phyloP scores from a whole-genome alignment of 225 moss, liverwort and hornwort species.

The Antitrichia curtipendula region DNA sequence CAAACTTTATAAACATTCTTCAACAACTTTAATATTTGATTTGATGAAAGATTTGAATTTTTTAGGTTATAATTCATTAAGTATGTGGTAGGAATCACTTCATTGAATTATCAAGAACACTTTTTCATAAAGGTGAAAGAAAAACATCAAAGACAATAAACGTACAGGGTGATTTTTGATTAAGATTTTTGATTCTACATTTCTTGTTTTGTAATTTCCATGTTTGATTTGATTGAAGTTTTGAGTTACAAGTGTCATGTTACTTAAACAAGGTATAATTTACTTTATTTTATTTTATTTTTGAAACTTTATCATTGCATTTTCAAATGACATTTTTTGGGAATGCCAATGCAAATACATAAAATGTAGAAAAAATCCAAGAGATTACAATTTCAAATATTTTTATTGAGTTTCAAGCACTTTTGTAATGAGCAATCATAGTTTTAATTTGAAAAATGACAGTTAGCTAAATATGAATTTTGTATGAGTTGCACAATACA shows the following conservation, averaged over 20 bases:
- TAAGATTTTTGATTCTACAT: not conserved
- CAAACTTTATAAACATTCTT: not conserved
- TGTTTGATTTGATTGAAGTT: not conserved
- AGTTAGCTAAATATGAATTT: no score
- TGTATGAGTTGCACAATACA: not conserved
- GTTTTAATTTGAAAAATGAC: not conserved
- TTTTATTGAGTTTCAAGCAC: not conserved
- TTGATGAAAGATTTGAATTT: not conserved
- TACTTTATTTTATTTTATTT: not conserved
- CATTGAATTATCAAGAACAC: not conserved
- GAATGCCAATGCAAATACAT: no score
- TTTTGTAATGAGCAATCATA: not conserved
- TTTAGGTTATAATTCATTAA: not conserved
- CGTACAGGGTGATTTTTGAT: not conserved
- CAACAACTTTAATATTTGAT: not conserved
- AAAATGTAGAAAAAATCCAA: not conserved
- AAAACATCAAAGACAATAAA: not conserved
- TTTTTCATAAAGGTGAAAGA: rapidly evolving
- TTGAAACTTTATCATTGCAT: not conserved
- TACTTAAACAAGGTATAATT: rapidly evolving
- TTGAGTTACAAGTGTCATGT: not conserved
- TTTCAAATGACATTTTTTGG: no score
- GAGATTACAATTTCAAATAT: not conserved
- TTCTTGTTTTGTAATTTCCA: not conserved
- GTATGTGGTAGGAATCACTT: not conserved